Conservation (phyloP, 2,329 filamentous ascomycete species). For the Aspergillus oerlinghausenensis region DNA sequence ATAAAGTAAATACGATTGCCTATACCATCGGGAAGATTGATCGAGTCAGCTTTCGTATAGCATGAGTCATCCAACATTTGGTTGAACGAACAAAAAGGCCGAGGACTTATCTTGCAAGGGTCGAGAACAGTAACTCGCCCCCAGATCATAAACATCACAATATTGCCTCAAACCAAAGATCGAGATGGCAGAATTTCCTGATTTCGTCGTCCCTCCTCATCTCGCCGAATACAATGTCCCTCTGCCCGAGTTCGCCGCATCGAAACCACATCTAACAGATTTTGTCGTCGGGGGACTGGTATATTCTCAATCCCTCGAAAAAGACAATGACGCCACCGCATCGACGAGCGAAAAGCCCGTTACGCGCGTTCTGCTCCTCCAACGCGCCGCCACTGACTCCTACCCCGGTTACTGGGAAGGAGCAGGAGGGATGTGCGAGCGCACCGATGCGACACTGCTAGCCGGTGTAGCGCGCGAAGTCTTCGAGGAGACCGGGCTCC, state of each 20-base stretch:
- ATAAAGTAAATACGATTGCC: not conserved
- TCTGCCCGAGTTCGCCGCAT: conserved; percentile 20
- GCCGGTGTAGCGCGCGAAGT: conserved; percentile 48
- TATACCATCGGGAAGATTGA: not conserved
- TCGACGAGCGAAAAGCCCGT: conserved; percentile 12
- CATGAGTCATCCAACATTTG: not conserved
- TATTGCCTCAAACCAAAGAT: not conserved
- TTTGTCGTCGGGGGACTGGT: conserved; percentile 28
- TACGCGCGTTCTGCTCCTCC: conserved; percentile 41
- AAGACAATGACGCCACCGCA: not conserved
- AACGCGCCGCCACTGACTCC: conserved; percentile 38
- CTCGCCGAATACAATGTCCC: conserved; percentile 26
- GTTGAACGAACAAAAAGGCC: not conserved
- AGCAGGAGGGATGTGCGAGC: conserved; percentile 48
- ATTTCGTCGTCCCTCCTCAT: conserved; percentile 25
- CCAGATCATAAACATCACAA: not conserved
- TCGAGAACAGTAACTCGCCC: not conserved
- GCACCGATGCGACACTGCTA: conserved; percentile 44
- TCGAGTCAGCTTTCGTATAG: not conserved
- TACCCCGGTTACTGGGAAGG: conserved; percentile 46
- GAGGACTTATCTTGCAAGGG: not conserved
- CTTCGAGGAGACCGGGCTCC: conserved; percentile 49
- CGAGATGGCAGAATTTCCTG: not conserved
- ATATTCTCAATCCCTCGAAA: conserved; percentile 16
- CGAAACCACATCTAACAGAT: conserved; percentile 24